Evolutionary conservation across 2,329 filamentous ascomycete genomes (phyloP), one percentile per base, ranked within the genome.

Genomic region (Raffaelea albimanens): DNA sequence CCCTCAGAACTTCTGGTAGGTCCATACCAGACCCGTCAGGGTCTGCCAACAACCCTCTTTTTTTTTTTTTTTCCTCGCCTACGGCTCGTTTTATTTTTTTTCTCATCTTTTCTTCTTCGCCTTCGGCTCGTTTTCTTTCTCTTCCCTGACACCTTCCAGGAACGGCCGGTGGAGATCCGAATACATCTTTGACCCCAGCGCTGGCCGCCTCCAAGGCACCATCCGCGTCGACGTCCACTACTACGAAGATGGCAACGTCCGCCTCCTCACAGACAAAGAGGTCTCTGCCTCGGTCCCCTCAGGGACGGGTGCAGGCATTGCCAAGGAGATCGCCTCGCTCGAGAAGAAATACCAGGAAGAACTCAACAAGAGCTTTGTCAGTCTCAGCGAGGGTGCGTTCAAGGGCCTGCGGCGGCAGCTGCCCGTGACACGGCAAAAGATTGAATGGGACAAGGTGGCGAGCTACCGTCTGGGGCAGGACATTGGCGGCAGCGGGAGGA

Each of bases 161-260:
- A 97, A 96, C 68, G 93, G 93, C 53, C 88, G 93, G 53, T 98
- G 93, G 87, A 86, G 93, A 59, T 90, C 87, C 43, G 75, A 85
- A 46, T 97, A 97, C 71, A 76, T 85, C 58, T 85, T 85, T 65
- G 76, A 83, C 53, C 82, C 89, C 4, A 70, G 80, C n/a, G 77
- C 78, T 2, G 73, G 74, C 54, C 72, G 72, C 43, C 70, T 97
- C 40, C 80, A 82, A 34, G 93, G 93, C 58, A 81, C 75, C 50
- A 82, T 97, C 66, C 88, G 91, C 65, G 87, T 96, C 46, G 90
- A 97, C 57, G 91, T 98, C 45, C 93, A 98, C 73, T 98, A 98
- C 75, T 98, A 98, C 71, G 93, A 98, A 69, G 94, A 98, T 63
- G 93, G 93, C 53, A 98, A 98, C 62, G 93, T 98, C 49, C 85